Evolutionary conservation across 805 yeast species (phyloP).

Genomic region (Wickerhamiella allomyrinae): DNA sequence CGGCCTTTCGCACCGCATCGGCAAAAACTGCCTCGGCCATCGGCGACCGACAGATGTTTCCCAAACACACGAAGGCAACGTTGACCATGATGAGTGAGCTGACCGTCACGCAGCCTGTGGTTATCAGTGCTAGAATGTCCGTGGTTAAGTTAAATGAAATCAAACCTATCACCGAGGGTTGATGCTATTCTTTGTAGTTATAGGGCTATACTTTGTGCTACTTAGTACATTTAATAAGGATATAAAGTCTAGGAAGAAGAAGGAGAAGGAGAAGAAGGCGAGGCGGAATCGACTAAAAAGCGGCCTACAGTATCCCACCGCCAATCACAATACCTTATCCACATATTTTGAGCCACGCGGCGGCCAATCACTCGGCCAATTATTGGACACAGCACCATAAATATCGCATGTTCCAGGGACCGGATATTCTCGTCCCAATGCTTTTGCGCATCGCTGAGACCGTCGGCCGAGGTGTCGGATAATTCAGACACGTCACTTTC

Average conservation of each 20-base stretch:
- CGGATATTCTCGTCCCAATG: conserved; percentile 61
- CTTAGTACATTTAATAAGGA: too few relatives aligned
- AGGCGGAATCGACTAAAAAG: too few relatives aligned
- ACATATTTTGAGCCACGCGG: conserved; percentile 29
- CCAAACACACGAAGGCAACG: conserved; percentile 84
- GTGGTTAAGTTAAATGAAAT: too few relatives aligned
- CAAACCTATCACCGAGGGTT: too few relatives aligned
- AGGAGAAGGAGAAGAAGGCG: too few relatives aligned
- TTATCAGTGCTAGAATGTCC: too few relatives aligned
- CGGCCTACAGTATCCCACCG: conserved; percentile 10
- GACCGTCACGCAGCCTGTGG: too few relatives aligned
- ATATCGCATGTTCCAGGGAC: conserved; percentile 42
- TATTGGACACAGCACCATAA: conserved; percentile 45
- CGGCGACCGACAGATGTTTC: conserved; percentile 93
- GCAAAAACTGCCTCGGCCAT: conserved; percentile 94
- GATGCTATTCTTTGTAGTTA: too few relatives aligned
- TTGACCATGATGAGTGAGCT: conserved; percentile 18
- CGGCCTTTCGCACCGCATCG: conserved; percentile 42
- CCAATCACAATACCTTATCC: conserved; percentile 15
- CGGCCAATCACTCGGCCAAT: conserved; percentile 58
- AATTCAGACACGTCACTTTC: neutral
- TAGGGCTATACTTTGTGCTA: too few relatives aligned
- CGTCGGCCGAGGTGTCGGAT: neutral
- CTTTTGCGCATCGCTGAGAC: conserved; percentile 37
- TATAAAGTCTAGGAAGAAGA: too few relatives aligned